Evolutionary conservation across 2,329 filamentous ascomycete species (phyloP).

Genomic region (Coniochaeta sp.): DNA sequence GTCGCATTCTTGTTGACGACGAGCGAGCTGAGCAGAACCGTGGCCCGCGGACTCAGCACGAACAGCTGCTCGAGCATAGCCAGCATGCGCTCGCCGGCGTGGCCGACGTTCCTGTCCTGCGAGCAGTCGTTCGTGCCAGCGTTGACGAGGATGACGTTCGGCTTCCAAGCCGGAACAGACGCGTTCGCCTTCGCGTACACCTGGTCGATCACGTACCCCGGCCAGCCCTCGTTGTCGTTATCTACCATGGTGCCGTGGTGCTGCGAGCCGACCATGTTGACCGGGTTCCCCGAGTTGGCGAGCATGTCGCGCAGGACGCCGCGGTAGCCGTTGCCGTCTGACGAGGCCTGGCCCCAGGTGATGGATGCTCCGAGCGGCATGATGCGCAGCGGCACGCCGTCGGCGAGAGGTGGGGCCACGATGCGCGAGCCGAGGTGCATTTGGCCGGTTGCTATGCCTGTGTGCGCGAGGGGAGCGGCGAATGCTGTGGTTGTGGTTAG

Average conservation of each 20-base stretch:
- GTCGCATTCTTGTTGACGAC: slow-evolving; percentile 15
- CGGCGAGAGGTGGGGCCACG: slow-evolving; percentile 10
- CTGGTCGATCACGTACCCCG: slow-evolving; percentile 31
- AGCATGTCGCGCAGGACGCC: slow-evolving; percentile 23
- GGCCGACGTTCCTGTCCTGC: slow-evolving; percentile 22
- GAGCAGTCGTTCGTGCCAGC: slow-evolving; percentile 36
- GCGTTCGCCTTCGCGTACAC: slow-evolving; percentile 24
- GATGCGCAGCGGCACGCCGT: slow-evolving; percentile 27
- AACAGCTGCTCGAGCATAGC: slow-evolving; percentile 28
- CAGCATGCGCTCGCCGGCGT: slow-evolving; percentile 24
- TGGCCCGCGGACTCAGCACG: slow-evolving; percentile 20
- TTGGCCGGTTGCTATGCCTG: not conserved
- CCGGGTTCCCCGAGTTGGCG: slow-evolving; percentile 21
- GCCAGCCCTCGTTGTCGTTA: slow-evolving; percentile 38
- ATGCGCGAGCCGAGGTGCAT: not conserved
- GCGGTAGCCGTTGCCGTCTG: slow-evolving; percentile 33
- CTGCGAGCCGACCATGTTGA: slow-evolving; percentile 35
- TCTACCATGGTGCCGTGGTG: slow-evolving; percentile 30
- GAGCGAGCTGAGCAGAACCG: slow-evolving; percentile 31
- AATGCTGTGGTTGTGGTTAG: not conserved
- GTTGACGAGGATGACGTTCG: slow-evolving; percentile 34
- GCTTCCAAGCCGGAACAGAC: slow-evolving; percentile 23
- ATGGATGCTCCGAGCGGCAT: slow-evolving; percentile 38
- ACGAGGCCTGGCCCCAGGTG: slow-evolving; percentile 27
- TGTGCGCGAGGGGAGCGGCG: not conserved